Conservation (phyloP, 1,139 yeast genomes). For the Kurtzmaniella natalensis region DNA sequence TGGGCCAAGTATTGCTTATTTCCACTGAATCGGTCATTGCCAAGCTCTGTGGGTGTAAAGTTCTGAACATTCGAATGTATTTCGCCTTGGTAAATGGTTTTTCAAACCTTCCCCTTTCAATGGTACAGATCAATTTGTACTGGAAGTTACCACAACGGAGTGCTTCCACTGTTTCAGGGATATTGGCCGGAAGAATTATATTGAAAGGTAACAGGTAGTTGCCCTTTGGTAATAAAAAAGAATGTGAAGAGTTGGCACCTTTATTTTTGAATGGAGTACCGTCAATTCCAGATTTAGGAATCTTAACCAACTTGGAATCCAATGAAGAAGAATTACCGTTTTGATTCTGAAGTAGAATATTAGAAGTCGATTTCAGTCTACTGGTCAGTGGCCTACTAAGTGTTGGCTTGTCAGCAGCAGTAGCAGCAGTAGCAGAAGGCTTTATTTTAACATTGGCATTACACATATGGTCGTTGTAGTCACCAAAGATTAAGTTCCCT, state of each 20-base stretch:
- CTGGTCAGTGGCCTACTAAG: conserved; percentile 14
- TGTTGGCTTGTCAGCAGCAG: conserved; percentile 1
- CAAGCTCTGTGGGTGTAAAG: conserved; percentile 49
- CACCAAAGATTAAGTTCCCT: conserved; percentile 44
- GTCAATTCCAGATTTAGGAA: conserved; percentile 39
- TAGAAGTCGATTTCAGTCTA: conserved; percentile 19
- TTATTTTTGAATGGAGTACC: conserved; percentile 39
- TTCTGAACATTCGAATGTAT: conserved; percentile 39
- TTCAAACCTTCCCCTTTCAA: conserved; percentile 53
- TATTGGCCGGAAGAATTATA: conserved; percentile 51
- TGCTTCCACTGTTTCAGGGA: conserved; percentile 69
- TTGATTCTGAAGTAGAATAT: background rate
- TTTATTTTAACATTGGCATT: conserved; percentile 7
- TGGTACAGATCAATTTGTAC: conserved; percentile 49
- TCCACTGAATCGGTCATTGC: conserved; percentile 52
- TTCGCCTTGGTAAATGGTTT: conserved; percentile 31
- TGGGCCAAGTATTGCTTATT: conserved; percentile 61
- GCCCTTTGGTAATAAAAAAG: conserved; percentile 56
- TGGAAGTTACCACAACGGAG: conserved; percentile 50
- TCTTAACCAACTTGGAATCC: conserved; percentile 11
- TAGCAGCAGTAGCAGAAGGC: conserved; percentile 5
- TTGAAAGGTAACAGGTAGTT: conserved; percentile 64
- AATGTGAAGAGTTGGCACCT: conserved; percentile 17
- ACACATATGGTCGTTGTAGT: conserved; percentile 30
- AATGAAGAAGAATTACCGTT: conserved; percentile 1